A percentile compares a stretch with the other conserved stretches of the same genome.
Conservation (phyloP, 129 eudicot genomes). For the Chrysanthemum seticuspe region DNA sequence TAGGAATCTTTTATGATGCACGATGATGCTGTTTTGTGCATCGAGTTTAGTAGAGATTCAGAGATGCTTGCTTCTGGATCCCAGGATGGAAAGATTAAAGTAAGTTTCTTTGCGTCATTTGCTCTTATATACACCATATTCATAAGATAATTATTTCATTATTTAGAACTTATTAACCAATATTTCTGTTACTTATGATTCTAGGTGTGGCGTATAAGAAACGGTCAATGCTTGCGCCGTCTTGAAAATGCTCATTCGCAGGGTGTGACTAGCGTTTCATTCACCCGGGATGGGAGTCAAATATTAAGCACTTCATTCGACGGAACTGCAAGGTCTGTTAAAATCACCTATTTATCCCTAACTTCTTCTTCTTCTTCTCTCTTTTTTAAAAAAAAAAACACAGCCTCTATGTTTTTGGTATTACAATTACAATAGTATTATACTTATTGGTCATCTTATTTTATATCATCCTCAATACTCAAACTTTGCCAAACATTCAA, state of each 20-base stretch:
- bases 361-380: no score
- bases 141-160: neutral
- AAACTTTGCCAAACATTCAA: no score
- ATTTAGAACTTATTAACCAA: neutral
- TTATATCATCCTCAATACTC: no score
- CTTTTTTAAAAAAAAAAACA: no score
- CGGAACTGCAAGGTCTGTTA: slow-evolving; percentile 81
- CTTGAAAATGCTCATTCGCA: slow-evolving; percentile 93
- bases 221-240: slow-evolving; percentile 95
- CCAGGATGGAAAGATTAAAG: slow-evolving; percentile 95
- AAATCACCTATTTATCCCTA: neutral
- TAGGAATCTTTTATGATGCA: slow-evolving; percentile 99
- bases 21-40: slow-evolving; percentile 90
- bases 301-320: slow-evolving; percentile 92
- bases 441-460: no score
- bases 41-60: slow-evolving; percentile 93
- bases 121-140: neutral
- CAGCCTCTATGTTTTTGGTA: no score
- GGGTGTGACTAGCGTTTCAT: slow-evolving; percentile 88
- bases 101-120: slow-evolving; percentile 25
- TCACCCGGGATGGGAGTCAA: slow-evolving; percentile 95
- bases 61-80: slow-evolving; percentile 99
- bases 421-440: no score
- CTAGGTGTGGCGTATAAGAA: slow-evolving; percentile 96
- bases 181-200: slow-evolving; percentile 4